Percentiles rank a stretch among this genome's conserved stretches.
Conservation (phyloP, 2,329 filamentous ascomycete species). For the Geosmithia morbida region DNA sequence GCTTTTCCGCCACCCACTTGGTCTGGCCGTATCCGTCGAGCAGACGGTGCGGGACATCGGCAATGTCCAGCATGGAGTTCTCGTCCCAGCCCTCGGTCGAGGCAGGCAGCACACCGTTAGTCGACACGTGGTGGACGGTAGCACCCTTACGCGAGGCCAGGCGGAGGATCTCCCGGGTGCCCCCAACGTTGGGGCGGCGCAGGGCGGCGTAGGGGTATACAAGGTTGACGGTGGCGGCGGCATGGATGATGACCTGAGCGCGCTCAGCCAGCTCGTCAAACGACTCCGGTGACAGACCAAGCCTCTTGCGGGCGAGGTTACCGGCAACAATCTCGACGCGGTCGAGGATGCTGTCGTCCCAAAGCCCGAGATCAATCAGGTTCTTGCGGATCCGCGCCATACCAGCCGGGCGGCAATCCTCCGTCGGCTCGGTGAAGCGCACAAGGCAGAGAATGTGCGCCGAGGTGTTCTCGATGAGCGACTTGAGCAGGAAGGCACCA, state of each 20-base stretch:
- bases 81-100: constrained; percentile 59
- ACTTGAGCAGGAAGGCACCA: constrained; percentile 58
- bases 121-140: constrained; percentile 66
- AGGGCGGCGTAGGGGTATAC: constrained; percentile 72
- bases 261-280: constrained; percentile 52
- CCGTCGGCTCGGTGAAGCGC: constrained; percentile 52
- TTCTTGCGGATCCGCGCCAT: constrained; percentile 63
- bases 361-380: constrained; percentile 63
- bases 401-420: constrained; percentile 49
- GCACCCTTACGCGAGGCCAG: constrained; percentile 53
- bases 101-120: constrained; percentile 64
- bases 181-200: constrained; percentile 60
- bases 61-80: constrained; percentile 48
- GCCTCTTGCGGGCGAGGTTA: constrained; percentile 52
- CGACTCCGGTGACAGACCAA: constrained; percentile 50
- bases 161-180: constrained; percentile 61
- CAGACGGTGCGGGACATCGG: constrained; percentile 54
- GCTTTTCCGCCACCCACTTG: constrained; percentile 69
- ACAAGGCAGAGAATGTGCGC: constrained; percentile 61
- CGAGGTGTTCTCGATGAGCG: constrained; percentile 51
- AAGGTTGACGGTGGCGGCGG: constrained; percentile 65
- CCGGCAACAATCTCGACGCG: constrained; percentile 63
- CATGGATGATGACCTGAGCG: constrained; percentile 62
- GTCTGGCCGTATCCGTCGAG: constrained; percentile 65
- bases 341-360: constrained; percentile 64